Conservation (phyloP, 257 asterid species). For the Penstemon eatonii region DNA sequence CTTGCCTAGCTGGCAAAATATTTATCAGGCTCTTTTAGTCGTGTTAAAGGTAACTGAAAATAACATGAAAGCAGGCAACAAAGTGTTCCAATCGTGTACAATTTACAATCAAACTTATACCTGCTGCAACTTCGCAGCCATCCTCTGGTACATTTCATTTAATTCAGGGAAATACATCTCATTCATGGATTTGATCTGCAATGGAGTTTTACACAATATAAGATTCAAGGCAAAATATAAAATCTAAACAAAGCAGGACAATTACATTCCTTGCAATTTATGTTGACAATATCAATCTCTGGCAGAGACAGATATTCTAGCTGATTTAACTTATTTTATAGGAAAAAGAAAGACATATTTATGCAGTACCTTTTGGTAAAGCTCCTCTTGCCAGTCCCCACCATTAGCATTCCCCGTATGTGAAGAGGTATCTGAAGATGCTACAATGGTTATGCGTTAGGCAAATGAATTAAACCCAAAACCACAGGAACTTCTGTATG, state of each 20-base stretch:
- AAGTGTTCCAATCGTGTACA: not conserved
- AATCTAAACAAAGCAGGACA: slow-evolving; percentile 18
- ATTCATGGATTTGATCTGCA: slow-evolving; percentile 83
- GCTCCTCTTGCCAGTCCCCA: slow-evolving; percentile 94
- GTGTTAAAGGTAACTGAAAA: not conserved
- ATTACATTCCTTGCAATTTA: slow-evolving; percentile 5
- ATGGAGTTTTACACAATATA: slow-evolving; percentile 14
- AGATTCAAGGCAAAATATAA: slow-evolving; percentile 18
- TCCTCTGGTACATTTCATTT: slow-evolving; percentile 72
- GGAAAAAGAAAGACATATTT: slow-evolving; percentile 17
- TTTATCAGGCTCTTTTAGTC: not conserved
- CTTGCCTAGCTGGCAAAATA: not conserved
- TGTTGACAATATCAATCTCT: slow-evolving; percentile 20
- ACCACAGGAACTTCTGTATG: slow-evolving; percentile 6
- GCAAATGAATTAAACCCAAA: slow-evolving; percentile 21
- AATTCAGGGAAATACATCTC: slow-evolving; percentile 63
- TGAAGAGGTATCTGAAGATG: slow-evolving; percentile 74
- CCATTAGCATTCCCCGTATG: slow-evolving; percentile 68
- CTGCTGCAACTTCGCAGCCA: slow-evolving; percentile 71
- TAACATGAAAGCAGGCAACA: not conserved
- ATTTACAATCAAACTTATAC: slow-evolving; percentile 35
- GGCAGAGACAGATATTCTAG: slow-evolving; percentile 11
- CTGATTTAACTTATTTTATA: slow-evolving; percentile 3
- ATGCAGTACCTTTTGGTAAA: slow-evolving; percentile 73
- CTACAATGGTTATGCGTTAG: slow-evolving; percentile 41